Evolutionary conservation across 768 basidiomycete genomes (phyloP).

Genomic region (Termitomyces bulborhizus): DNA sequence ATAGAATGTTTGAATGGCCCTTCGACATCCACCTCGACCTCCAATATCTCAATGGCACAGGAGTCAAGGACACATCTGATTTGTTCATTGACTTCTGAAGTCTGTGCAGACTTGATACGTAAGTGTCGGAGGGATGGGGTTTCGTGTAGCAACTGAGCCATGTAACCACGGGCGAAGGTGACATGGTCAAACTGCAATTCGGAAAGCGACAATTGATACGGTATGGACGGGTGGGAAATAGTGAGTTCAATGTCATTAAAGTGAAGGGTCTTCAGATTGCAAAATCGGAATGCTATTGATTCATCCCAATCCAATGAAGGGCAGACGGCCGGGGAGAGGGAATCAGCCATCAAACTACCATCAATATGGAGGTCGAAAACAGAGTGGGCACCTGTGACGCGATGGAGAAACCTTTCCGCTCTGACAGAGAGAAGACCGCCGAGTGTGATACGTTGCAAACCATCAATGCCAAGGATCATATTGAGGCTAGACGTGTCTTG

Average conservation of each 20-base stretch:
- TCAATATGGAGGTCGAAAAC: constrained; percentile 41
- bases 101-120: constrained; percentile 26
- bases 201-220: constrained; percentile 28
- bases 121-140: constrained; percentile 30
- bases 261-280: constrained; percentile 34
- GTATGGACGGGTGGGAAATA: constrained; percentile 27
- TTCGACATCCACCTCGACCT: constrained; percentile 33
- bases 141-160: constrained; percentile 33
- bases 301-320: constrained; percentile 53
- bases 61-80: constrained; percentile 31
- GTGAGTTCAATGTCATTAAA: constrained; percentile 39
- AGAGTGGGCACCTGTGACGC: constrained; percentile 31
- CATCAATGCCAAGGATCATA: constrained; percentile 34
- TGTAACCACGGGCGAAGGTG: constrained; percentile 31
- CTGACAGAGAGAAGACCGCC: constrained; percentile 42
- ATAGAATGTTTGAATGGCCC: constrained; percentile 19
- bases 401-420: constrained; percentile 42
- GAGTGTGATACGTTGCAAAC: constrained; percentile 34
- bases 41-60: constrained; percentile 35
- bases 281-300: constrained; percentile 37
- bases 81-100: constrained; percentile 32
- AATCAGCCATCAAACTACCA: constrained; percentile 28
- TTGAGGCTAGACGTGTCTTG: constrained; percentile 32
- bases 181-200: constrained; percentile 40
- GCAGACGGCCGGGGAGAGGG: constrained; percentile 17